Evolutionary conservation across 257 asterid species (phyloP), one percentile per base, ranked within the genome.

Genomic region (Ilex asprella): DNA sequence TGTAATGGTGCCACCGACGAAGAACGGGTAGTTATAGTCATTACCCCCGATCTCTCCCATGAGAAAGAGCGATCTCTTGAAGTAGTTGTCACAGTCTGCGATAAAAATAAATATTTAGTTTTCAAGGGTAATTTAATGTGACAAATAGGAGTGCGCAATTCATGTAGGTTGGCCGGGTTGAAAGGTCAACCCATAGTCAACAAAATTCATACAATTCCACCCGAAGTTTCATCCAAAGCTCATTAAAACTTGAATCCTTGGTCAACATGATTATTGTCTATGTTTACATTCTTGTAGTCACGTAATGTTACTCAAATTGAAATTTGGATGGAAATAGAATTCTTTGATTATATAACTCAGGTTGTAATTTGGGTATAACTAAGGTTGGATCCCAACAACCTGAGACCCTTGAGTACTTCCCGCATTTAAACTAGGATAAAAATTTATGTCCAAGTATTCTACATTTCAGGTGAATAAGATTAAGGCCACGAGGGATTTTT

Each of bases 21-120:
- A 79, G 69, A 77, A 87, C 0, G 81, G 89, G 68, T 84, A 87
- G 76, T 89, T 89, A 79, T 77, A 84, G 78, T 89, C 97, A 78
- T 89, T 89, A 54, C 94, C 95, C 41, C 97, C 97, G 5, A 89
- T 89, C 76, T 89, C 97, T 35, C 97, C 97, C 69, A 89, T 88
- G 3, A 89, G 69, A 70, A 89, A 89, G 2, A 89, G 73, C 16
- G 92, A 79, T 54, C 69, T 77, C 46, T 66, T 75, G 5, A 89
- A 83, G 31, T 76, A 73, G 0, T 73, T 70, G 15, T 70, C 67
- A 60, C 95, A 86, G 43, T 80, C 97, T 89, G 81, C 53, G 11
- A 10, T 46, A 46, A 10, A 46, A 10, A 46, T 21, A 46, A 10
- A 10, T 10, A 46, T 7, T 10, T 10, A 46, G 11, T 53, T 2